Evolutionary conservation across 371 early-diverging fungal species (phyloP).

Genomic region (Actinomortierella ambigua): DNA sequence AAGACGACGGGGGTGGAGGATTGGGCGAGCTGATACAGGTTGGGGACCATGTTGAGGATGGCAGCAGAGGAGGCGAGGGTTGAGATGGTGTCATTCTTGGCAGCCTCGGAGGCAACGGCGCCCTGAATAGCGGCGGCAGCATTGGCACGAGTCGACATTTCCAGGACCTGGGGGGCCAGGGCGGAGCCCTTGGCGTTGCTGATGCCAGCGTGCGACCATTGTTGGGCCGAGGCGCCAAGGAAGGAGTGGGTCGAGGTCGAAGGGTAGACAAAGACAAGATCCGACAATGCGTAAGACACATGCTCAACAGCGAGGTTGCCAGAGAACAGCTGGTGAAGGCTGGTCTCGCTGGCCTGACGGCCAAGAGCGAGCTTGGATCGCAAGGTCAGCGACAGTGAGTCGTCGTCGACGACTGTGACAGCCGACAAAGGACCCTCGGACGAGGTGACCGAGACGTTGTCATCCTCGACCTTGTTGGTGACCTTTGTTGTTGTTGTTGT

Average conservation of each 20-base stretch:
- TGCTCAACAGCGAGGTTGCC: slow-evolving; percentile 76
- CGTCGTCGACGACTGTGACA: slow-evolving; percentile 45
- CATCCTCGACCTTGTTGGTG: slow-evolving; percentile 19
- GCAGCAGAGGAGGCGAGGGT: slow-evolving; percentile 79
- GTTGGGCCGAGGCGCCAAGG: slow-evolving; percentile 65
- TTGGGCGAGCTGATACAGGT: slow-evolving; percentile 72
- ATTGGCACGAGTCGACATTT: slow-evolving; percentile 81
- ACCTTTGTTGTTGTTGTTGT: slow-evolving; percentile 2
- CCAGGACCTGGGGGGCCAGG: slow-evolving; percentile 61
- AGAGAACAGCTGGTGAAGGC: slow-evolving; percentile 47
- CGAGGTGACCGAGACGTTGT: slow-evolving; percentile 29
- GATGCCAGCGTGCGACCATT: slow-evolving; percentile 62
- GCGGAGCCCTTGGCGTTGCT: slow-evolving; percentile 66
- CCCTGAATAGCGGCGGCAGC: slow-evolving; percentile 86
- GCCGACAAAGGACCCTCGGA: slow-evolving; percentile 45
- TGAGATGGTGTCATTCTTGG: slow-evolving; percentile 47
- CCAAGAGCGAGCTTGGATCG: slow-evolving; percentile 45
- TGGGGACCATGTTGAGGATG: slow-evolving; percentile 80
- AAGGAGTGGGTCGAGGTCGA: slow-evolving; percentile 56
- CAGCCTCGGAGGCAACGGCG: slow-evolving; percentile 56
- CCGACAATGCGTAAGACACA: slow-evolving; percentile 78
- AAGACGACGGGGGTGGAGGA: slow-evolving; percentile 74
- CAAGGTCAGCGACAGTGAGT: slow-evolving; percentile 42
- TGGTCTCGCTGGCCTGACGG: slow-evolving; percentile 19
- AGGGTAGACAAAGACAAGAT: slow-evolving; percentile 82